A percentile compares a stretch with the other conserved stretches of the same genome.
Evolutionary conservation across 768 basidiomycete species (phyloP).

Genomic region (Sarcomyxa edulis): DNA sequence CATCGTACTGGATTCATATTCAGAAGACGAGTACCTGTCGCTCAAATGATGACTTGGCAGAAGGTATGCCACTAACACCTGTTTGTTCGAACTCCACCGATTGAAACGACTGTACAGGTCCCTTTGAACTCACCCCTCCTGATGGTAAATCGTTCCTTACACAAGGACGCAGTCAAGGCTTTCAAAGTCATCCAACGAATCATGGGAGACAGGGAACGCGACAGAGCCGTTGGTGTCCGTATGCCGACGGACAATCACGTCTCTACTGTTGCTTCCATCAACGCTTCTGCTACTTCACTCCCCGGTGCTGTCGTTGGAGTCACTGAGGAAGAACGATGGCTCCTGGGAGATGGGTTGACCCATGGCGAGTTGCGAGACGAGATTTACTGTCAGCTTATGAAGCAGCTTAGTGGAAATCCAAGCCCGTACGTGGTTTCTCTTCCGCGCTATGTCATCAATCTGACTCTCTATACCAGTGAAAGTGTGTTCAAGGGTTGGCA

Average conservation of each 20-base stretch:
- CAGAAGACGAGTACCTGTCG: slow-evolving; percentile 73
- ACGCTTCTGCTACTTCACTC: slow-evolving; percentile 43
- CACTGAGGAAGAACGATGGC: slow-evolving; percentile 84
- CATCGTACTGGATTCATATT: slow-evolving; percentile 89
- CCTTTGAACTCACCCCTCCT: slow-evolving; percentile 74
- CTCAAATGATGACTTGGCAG: slow-evolving; percentile 90
- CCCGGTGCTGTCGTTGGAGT: slow-evolving; percentile 30
- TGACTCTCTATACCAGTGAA: slow-evolving; percentile 42
- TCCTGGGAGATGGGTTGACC: slow-evolving; percentile 72
- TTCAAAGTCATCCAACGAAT: slow-evolving; percentile 90
- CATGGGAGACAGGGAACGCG: slow-evolving; percentile 89
- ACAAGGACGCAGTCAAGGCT: slow-evolving; percentile 74
- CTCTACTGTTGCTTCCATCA: slow-evolving; percentile 38
- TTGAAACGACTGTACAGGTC: slow-evolving; percentile 26
- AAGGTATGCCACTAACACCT: slow-evolving; percentile 37
- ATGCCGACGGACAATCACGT: slow-evolving; percentile 36
- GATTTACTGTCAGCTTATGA: slow-evolving; percentile 90
- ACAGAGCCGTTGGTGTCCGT: slow-evolving; percentile 49
- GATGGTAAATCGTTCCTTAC: slow-evolving; percentile 55
- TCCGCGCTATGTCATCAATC: slow-evolving; percentile 4
- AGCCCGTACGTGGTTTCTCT: slow-evolving; percentile 49
- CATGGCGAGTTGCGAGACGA: slow-evolving; percentile 89
- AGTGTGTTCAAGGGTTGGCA: slow-evolving; percentile 92
- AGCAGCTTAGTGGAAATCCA: slow-evolving; percentile 83
- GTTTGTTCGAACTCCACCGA: neutral